Conservation (phyloP, 2,329 filamentous ascomycete species). For the Colletotrichum truncatum region DNA sequence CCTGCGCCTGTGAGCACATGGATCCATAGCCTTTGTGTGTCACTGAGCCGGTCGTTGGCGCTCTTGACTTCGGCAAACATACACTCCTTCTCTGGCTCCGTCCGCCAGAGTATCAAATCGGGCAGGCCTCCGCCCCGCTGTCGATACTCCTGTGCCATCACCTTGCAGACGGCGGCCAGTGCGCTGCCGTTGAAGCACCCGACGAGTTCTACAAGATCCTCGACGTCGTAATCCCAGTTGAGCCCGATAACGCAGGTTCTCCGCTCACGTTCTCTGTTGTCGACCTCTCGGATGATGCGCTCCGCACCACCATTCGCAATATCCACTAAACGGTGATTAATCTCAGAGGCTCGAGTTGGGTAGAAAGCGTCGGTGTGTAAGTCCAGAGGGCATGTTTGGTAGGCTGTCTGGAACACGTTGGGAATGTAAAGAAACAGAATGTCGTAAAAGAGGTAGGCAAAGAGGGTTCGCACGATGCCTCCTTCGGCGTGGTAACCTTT, state of each 20-base stretch:
- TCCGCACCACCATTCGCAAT: constrained; percentile 85
- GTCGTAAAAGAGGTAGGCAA: constrained; percentile 92
- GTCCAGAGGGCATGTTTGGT: constrained; percentile 93
- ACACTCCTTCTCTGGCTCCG: constrained; percentile 55
- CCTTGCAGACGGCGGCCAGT: constrained; percentile 86
- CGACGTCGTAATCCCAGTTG: constrained; percentile 86
- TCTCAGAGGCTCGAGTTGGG: constrained; percentile 83
- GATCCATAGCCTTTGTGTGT: constrained; percentile 97
- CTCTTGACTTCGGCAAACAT: constrained; percentile 86
- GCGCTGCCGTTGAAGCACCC: constrained; percentile 82
- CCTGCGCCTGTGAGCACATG: constrained; percentile 89
- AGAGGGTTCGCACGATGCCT: constrained; percentile 89
- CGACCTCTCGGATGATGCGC: constrained; percentile 72
- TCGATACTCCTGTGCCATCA: constrained; percentile 94
- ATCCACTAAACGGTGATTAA: constrained; percentile 85
- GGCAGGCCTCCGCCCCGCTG: constrained; percentile 88
- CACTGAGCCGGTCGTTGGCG: constrained; percentile 91
- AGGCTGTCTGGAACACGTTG: constrained; percentile 96
- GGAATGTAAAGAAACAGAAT: constrained; percentile 92
- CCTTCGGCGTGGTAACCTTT: constrained; percentile 96
- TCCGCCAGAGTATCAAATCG: constrained; percentile 89
- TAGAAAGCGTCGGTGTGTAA: constrained; percentile 95
- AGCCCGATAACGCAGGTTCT: constrained; percentile 90
- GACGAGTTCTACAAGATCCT: constrained; percentile 83
- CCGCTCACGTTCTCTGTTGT: constrained; percentile 72